Conservation (phyloP, 257 asterid species). For the Nicotiana noctiflora region DNA sequence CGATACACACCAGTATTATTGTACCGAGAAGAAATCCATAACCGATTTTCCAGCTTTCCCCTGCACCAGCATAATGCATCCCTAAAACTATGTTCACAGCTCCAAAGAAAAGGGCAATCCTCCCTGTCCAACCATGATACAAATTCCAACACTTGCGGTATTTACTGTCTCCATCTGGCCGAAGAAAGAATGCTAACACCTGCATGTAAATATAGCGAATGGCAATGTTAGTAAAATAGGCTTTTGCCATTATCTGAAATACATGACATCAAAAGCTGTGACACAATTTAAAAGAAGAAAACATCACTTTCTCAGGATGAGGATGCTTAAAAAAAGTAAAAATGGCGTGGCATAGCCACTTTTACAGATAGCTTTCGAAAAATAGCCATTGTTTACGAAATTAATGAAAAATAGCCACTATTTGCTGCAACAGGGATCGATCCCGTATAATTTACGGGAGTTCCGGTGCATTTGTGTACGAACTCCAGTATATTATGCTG, state of each 20-base stretch:
- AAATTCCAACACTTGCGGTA: conserved; percentile 61
- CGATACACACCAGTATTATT: conserved; percentile 33
- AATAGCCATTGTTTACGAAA: no score
- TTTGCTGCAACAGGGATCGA: no score
- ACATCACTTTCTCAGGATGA: no score
- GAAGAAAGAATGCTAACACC: conserved; percentile 68
- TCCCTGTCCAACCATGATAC: conserved; percentile 76
- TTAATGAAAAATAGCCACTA: no score
- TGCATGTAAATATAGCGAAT: background rate
- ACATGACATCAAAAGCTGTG: background rate
- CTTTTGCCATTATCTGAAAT: background rate
- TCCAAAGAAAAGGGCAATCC: conserved; percentile 64
- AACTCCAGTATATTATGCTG: no score
- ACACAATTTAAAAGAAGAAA: background rate
- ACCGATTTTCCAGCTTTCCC: conserved; percentile 55
- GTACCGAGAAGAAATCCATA: conserved; percentile 63
- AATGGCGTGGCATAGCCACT: no score
- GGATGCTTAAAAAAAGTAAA: no score
- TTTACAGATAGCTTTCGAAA: no score
- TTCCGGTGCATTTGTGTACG: no score
- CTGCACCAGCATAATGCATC: conserved; percentile 66
- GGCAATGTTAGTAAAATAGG: background rate
- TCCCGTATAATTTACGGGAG: no score
- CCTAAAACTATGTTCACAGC: conserved; percentile 68
- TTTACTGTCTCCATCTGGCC: conserved; percentile 71